Base-by-base conservation (phyloP, 1,284 basidiomycete species). In the Tremellales sp. region DNA sequence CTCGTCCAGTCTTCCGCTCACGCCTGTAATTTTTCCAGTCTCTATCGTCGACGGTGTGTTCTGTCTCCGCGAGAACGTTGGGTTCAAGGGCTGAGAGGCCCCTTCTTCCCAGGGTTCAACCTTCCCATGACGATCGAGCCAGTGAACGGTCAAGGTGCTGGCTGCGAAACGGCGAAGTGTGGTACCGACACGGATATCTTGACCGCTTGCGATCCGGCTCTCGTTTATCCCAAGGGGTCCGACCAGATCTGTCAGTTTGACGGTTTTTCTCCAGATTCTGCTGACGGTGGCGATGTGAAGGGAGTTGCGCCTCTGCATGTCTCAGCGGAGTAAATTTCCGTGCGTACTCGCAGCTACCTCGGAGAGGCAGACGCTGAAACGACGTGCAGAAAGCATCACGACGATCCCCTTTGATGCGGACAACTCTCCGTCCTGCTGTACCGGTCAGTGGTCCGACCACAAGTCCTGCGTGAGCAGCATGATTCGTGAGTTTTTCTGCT, bases 1-100 rank as follows among this genome's bases (percentile, higher is more conserved):
- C 34, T 8, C 4, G 18, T 18, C 28, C 12, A 27, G 6, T 16
- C 32, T 18, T 4, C 9, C 10, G 3, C 28, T 24, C n/a, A 32
- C 26, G 10, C 10, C 19, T 24, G 14, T 18, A 19, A 33, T 7
- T 21, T n/a, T 18, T 31, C 8, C 43, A 61, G 54, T 62, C 9
- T 61, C 60, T 4, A 61, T 61, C 38, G 56, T 59, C 2, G 55
- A 61, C 22, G 57, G 57, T 29, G 13, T 43, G 37, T 27, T 24
- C 10, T 19, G 34, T 14, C 12, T 14, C 27, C 22, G 22, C 29
- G 19, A 27, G 8, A 27, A 5, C 18, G 37, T 22, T 39, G 9
- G 21, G 29, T 31, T 25, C 24, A 26, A 10, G 27, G 8, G 19
- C 37, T 36, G 9, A 36, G 34, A 36, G 34, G 22, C 8, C 10